Evolutionary conservation across 1,139 yeast genomes (phyloP), one percentile per base, ranked within the genome.

Genomic region (Debaryomyces coudertii): DNA sequence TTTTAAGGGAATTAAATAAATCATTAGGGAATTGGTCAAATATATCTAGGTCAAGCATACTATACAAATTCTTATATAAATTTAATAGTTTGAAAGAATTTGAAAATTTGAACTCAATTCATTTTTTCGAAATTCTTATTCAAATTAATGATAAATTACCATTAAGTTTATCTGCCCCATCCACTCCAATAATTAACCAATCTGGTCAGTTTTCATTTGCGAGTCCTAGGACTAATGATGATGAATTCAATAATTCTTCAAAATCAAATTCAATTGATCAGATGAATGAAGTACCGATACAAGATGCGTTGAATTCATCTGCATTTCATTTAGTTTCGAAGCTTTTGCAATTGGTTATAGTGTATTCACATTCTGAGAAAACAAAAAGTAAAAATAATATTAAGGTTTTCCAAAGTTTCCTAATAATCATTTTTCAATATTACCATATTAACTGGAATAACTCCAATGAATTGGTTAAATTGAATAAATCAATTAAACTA

Each of bases 381-480:
- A 64, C 69, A 15, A 67, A 62, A 44, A 48, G 53, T 23, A 66
- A 66, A 48, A 70, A 72, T 45, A 64, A 62, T 43, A 40, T 58
- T 29, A 72, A 66, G 48, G 52, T 73, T 8, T 46, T 68, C 44
- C 71, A 73, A 53, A 61, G 73, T 33, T 69, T 72, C 45, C 54
- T 69, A 50, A 57, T 71, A 47, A 63, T 65, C 1, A 54, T 73
- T 4, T 68, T 73, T 50, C 63, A 65, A 44, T 72, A 62, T 52
- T 73, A 74, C 53, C 80, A 75, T 55, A 65, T 75, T 42, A 71
- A 71, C 53, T 75, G 79, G 79, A 70, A 69, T 53, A 61, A 62
- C 46, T 63, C 54, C 44, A 55, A 54, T 27, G 77, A 73, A 37
- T 64, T 75, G 35, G 57, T 71, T 15, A 66, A 59, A 40, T 43